Conservation (phyloP, 139 green algal species). For the Chlamydomonas schloesseri region DNA sequence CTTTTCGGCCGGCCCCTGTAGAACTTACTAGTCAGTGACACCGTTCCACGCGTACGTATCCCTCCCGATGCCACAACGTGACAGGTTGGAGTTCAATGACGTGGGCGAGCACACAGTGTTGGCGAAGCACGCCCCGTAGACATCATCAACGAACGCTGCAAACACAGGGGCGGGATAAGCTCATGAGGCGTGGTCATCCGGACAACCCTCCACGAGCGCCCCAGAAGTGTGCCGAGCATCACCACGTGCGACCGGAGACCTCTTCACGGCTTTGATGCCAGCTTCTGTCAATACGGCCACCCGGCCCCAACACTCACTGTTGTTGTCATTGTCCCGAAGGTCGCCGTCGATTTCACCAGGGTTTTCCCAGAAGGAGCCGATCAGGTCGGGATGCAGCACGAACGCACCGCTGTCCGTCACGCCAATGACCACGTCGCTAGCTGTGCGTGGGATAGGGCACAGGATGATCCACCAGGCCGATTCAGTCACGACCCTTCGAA, state of each 20-base stretch:
- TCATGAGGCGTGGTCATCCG: no score
- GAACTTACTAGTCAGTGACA: neutral
- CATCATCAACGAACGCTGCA: constrained; percentile 21
- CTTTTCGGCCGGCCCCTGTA: no score
- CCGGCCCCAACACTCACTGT: constrained; percentile 57
- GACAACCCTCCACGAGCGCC: no score
- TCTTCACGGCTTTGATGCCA: no score
- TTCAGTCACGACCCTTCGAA: no score
- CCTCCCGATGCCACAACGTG: constrained; percentile 7
- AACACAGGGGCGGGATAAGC: neutral
- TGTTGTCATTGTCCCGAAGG: constrained; percentile 77
- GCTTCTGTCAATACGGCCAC: no score
- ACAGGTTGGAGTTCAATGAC: neutral
- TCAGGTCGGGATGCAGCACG: constrained; percentile 73
- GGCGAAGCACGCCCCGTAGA: constrained; percentile 31
- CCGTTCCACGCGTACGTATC: constrained; percentile 8
- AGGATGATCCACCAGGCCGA: neutral
- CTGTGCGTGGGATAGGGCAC: neutral
- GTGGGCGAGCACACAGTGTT: neutral
- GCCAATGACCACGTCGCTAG: constrained; percentile 70
- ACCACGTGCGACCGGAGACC: no score
- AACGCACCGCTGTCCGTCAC: constrained; percentile 81
- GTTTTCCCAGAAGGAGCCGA: constrained; percentile 73
- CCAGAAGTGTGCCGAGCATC: no score
- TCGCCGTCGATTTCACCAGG: constrained; percentile 67